phyloP scores from a whole-genome alignment of 371 early-diverging fungal species.

The Rhizopus arrhizus region DNA sequence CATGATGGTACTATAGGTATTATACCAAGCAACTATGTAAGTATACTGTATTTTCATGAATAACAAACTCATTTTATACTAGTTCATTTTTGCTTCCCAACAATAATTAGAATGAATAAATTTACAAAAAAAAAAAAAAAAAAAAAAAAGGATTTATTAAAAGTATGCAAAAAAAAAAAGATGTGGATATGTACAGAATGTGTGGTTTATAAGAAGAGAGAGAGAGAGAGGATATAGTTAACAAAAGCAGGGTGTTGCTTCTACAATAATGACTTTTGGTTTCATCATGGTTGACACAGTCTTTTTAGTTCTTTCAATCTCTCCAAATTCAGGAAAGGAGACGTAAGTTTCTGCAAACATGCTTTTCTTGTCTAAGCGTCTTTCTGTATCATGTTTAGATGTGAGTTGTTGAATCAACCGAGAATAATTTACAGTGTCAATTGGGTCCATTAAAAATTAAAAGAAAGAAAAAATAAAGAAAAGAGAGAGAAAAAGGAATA shows the following conservation, averaged over 20 bases:
- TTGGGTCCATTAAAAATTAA: neutral
- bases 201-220: too few relatives aligned
- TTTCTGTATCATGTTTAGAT: neutral
- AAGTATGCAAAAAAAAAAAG: too few relatives aligned
- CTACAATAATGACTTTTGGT: neutral
- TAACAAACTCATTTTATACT: neutral
- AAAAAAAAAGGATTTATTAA: too few relatives aligned
- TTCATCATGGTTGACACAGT: neutral
- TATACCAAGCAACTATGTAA: slow-evolving; percentile 81
- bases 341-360: neutral
- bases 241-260: slow-evolving; percentile 7
- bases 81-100: neutral
- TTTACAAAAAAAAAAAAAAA: too few relatives aligned
- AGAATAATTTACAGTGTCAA: neutral
- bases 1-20: slow-evolving; percentile 77
- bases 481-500: neutral
- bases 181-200: neutral
- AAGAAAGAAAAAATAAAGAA: neutral
- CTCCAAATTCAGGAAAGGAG: neutral
- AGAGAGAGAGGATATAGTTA: too few relatives aligned
- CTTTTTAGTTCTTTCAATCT: neutral
- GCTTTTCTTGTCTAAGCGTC: neutral
- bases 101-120: too few relatives aligned
- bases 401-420: neutral
- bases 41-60: neutral